Evolutionary conservation across 257 asterid genomes (phyloP).

Genomic region (Salvia splendens): DNA sequence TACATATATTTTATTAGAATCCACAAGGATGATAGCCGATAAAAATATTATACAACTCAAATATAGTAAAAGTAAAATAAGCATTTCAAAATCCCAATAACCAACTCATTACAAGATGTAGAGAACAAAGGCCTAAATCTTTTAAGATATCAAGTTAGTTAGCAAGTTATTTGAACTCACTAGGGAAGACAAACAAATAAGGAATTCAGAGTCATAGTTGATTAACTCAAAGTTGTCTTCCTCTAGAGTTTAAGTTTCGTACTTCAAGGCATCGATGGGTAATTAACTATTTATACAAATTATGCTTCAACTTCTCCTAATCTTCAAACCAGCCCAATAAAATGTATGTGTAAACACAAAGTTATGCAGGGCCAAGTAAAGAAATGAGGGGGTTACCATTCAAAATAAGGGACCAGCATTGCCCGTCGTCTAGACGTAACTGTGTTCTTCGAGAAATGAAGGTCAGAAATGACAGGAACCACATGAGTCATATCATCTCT

Average conservation of each 20-base stretch:
- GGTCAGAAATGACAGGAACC: constrained; percentile 49
- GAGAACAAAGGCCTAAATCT: background rate
- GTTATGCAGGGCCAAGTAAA: background rate
- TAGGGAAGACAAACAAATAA: background rate
- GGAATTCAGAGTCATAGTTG: background rate
- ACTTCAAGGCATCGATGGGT: background rate
- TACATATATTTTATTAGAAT: too few relatives aligned
- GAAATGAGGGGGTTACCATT: constrained; percentile 56
- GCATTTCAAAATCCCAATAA: too few relatives aligned
- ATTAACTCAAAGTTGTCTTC: background rate
- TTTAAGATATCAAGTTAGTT: background rate
- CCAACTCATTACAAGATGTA: too few relatives aligned
- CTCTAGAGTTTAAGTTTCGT: background rate
- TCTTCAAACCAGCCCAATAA: too few relatives aligned
- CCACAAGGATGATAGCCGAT: too few relatives aligned
- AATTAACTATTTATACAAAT: background rate
- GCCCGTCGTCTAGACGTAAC: constrained; percentile 48
- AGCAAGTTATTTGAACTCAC: background rate
- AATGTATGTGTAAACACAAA: background rate
- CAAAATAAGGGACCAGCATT: constrained; percentile 86
- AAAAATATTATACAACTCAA: too few relatives aligned
- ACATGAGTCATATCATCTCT: constrained; percentile 42
- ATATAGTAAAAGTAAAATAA: too few relatives aligned
- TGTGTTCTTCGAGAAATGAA: constrained; percentile 42
- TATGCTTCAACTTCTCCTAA: background rate